A percentile compares a stretch with the other conserved stretches of the same genome.
phyloP scores from a whole-genome alignment of 768 basidiomycete genomes.

The Trametopsis cervina region DNA sequence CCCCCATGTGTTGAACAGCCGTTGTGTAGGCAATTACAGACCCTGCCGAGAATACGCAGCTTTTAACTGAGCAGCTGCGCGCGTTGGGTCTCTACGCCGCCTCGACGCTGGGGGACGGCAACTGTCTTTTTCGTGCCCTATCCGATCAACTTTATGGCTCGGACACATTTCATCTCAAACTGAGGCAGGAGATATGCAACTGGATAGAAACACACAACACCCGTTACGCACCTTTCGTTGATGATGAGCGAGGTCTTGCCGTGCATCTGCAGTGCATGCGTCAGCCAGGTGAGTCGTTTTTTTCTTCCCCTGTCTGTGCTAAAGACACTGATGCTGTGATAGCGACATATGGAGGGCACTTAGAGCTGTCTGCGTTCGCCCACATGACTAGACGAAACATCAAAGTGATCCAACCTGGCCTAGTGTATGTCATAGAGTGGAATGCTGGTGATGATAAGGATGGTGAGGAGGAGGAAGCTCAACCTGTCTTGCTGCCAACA shows the following conservation, averaged over 20 bases:
- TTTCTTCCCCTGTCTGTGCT: no score
- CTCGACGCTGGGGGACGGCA: conserved; percentile 81
- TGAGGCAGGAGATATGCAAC: conserved; percentile 74
- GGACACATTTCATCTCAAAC: conserved; percentile 55
- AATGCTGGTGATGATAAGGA: conserved; percentile 43
- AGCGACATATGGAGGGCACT: conserved; percentile 90
- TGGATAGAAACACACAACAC: conserved; percentile 67
- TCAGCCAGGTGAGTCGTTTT: conserved; percentile 50
- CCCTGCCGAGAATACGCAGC: conserved; percentile 57
- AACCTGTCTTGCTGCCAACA: background rate
- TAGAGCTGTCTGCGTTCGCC: conserved; percentile 90
- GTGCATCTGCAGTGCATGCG: conserved; percentile 74
- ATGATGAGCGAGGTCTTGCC: conserved; percentile 72
- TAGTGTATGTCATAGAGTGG: conserved; percentile 90
- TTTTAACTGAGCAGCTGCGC: conserved; percentile 66
- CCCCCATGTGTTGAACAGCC: conserved; percentile 5
- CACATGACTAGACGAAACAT: conserved; percentile 72
- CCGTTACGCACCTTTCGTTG: conserved; percentile 83
- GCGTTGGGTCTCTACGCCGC: conserved; percentile 83
- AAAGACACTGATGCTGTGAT: no score
- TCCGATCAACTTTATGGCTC: conserved; percentile 84
- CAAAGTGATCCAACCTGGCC: conserved; percentile 88
- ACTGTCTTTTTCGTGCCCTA: conserved; percentile 89
- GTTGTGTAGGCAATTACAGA: conserved; percentile 38
- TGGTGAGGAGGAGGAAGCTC: background rate